Conservation (phyloP, 345 rosid species). For the Murraya paniculata region DNA sequence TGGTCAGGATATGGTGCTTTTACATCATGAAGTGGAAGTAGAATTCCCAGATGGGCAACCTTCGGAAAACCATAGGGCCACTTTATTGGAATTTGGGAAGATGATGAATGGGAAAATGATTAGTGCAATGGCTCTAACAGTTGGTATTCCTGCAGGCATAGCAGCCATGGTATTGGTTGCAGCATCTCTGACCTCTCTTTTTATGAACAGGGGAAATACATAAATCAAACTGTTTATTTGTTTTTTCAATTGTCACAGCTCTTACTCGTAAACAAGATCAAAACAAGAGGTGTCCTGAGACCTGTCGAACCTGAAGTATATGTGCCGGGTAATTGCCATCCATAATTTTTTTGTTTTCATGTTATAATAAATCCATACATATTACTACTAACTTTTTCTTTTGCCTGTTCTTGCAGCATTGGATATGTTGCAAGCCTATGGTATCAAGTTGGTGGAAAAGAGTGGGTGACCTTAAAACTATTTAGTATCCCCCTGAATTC, state of each 20-base stretch:
- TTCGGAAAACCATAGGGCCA: slow-evolving; percentile 57
- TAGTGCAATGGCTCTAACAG: slow-evolving; percentile 89
- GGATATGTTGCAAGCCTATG: slow-evolving; percentile 71
- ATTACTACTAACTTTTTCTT: background rate
- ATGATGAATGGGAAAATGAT: slow-evolving; percentile 50
- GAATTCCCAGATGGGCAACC: slow-evolving; percentile 59
- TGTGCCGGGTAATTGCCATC: slow-evolving; percentile 53
- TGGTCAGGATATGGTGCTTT: slow-evolving; percentile 89
- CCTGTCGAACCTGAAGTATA: slow-evolving; percentile 87
- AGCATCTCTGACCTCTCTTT: background rate
- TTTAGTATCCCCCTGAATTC: background rate
- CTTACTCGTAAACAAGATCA: slow-evolving; percentile 69
- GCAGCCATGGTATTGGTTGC: slow-evolving; percentile 70
- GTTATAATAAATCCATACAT: too few relatives aligned
- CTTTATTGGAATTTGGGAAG: slow-evolving; percentile 78
- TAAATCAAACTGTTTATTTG: slow-evolving; percentile 1
- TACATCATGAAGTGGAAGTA: slow-evolving; percentile 84
- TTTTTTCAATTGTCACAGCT: slow-evolving; percentile 48
- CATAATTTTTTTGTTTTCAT: too few relatives aligned
- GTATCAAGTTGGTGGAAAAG: slow-evolving; percentile 71
- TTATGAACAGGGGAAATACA: background rate
- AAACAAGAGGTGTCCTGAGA: slow-evolving; percentile 74
- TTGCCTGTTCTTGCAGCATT: slow-evolving; percentile 55
- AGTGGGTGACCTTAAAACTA: slow-evolving; percentile 26
- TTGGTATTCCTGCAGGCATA: slow-evolving; percentile 84